Percentiles rank a stretch among this genome's conserved stretches.
Evolutionary conservation across 176 grass and related monocot species (phyloP).

Genomic region (Lolium rigidum): DNA sequence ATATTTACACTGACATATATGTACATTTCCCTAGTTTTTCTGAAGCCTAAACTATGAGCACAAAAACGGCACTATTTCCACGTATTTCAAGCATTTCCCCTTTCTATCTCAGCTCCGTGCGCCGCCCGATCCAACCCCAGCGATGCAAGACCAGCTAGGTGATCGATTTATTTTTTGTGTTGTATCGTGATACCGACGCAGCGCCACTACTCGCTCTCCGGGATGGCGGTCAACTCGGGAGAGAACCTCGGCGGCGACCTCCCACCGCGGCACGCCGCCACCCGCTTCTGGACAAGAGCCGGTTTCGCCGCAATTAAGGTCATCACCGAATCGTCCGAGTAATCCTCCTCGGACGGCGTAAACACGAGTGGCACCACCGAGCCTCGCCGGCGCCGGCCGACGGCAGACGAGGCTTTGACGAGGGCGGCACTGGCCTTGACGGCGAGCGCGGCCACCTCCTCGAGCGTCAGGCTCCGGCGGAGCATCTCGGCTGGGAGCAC

Average conservation of each 20-base stretch:
- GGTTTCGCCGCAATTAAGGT: not conserved
- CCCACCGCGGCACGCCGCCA: conserved; percentile 31
- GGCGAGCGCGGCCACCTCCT: conserved; percentile 46
- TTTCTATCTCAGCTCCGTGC: not conserved
- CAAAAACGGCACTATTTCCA: not conserved
- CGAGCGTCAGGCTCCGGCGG: conserved; percentile 50
- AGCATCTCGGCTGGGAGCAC: conserved; percentile 59
- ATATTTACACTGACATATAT: conserved; percentile 25
- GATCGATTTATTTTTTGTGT: not conserved
- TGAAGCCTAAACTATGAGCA: not conserved
- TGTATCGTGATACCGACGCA: too few relatives aligned
- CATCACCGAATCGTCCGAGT: not conserved
- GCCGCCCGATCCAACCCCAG: conserved; percentile 12
- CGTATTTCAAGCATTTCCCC: not conserved
- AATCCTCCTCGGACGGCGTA: conserved; percentile 40
- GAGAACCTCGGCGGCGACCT: conserved; percentile 50
- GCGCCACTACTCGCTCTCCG: conserved; percentile 54
- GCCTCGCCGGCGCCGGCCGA: conserved; percentile 35
- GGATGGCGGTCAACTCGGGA: conserved; percentile 68
- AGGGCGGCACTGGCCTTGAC: conserved; percentile 68
- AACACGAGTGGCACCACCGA: conserved; percentile 70
- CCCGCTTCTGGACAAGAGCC: conserved; percentile 2
- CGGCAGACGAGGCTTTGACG: conserved; percentile 32
- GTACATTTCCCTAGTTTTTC: not conserved
- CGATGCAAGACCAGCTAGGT: not conserved